Conservation (phyloP, 2,329 filamentous ascomycete genomes). For the Botrytis byssoidea region DNA sequence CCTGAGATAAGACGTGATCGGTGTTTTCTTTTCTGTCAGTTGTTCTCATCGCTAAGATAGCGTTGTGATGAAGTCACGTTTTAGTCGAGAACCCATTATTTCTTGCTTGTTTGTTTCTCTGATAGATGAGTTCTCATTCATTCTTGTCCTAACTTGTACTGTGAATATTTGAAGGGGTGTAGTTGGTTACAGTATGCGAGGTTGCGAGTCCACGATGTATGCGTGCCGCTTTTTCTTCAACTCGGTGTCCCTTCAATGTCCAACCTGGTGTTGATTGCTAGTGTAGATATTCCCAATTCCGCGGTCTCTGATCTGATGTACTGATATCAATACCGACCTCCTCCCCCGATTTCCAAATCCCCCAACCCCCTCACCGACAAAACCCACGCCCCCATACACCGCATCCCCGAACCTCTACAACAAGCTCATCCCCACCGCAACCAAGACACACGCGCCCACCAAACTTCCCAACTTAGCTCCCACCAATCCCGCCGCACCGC, state of each 20-base stretch:
- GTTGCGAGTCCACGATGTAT: not conserved
- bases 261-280: not conserved
- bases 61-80: not conserved
- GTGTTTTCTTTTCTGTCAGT: not conserved
- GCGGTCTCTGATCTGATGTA: not conserved
- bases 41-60: not conserved
- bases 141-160: not conserved
- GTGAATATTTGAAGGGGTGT: not conserved
- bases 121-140: not conserved
- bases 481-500: not conserved
- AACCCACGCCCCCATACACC: not conserved
- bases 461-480: not conserved
- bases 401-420: not conserved
- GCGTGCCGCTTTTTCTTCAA: not conserved
- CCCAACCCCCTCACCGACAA: too few relatives aligned
- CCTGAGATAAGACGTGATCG: too few relatives aligned
- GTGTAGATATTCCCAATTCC: not conserved
- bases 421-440: not conserved
- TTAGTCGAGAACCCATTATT: not conserved
- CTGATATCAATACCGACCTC: not conserved
- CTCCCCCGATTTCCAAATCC: not conserved
- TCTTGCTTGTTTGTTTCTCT: not conserved
- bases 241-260: not conserved
- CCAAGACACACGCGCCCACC: not conserved
- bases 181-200: not conserved